These are phyloP conservation scores for Pelargonium australe DNA, from an alignment of 441 rosid species.

Conservation along the genomic window DNA sequence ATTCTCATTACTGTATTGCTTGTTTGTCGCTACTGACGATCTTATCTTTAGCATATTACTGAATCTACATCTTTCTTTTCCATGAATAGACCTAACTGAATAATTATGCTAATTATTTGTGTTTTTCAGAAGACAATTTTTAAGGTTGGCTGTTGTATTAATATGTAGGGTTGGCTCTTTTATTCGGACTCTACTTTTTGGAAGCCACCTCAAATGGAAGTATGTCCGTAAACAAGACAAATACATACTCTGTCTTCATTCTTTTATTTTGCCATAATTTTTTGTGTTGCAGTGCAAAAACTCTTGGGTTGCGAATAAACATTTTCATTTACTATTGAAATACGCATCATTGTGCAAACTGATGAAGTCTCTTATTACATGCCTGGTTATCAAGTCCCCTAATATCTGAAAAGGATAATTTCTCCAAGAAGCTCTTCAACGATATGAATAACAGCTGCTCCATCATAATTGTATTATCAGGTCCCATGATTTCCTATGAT, in stretches of 20 bases:
- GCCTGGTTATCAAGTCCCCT: not conserved
- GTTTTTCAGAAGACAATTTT: slow-evolving; percentile 6
- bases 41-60: not conserved
- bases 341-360: not conserved
- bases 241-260: not conserved
- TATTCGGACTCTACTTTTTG: slow-evolving; percentile 75
- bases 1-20: not conserved
- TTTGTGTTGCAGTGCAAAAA: not conserved
- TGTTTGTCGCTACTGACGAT: not conserved
- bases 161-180: slow-evolving; percentile 94
- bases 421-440: not conserved
- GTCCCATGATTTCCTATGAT: not conserved
- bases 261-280: not conserved
- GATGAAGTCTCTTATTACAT: not conserved
- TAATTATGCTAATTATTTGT: not conserved
- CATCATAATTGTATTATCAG: not conserved
- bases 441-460: not conserved
- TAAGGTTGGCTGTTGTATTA: slow-evolving; percentile 14
- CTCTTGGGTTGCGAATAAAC: not conserved
- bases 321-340: not conserved
- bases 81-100: not conserved
- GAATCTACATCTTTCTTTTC: not conserved
- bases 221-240: slow-evolving; percentile 20
- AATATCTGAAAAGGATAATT: not conserved
- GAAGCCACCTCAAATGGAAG: slow-evolving; percentile 95